Percentiles rank a stretch among this genome's conserved stretches.
Conservation (phyloP, 257 asterid genomes). For the Euphrasia confusa region DNA sequence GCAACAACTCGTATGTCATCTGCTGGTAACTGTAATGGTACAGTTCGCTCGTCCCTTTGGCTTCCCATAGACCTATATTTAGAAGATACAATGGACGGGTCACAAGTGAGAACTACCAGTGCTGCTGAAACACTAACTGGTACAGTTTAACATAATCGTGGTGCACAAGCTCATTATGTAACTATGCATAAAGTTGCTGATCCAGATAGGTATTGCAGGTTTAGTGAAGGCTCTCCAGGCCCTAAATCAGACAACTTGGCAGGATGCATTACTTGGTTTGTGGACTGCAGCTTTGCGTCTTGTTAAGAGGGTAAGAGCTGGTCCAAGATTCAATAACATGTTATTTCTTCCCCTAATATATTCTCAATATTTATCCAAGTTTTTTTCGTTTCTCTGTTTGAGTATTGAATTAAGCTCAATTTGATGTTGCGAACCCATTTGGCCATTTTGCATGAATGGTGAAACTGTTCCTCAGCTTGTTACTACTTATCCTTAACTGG, state of each 20-base stretch:
- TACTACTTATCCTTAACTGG: constrained; percentile 15
- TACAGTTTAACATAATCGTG: constrained; percentile 21
- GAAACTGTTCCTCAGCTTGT: background rate
- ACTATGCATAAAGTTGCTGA: constrained; percentile 19
- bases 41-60: constrained; percentile 72
- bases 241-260: constrained; percentile 79
- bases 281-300: constrained; percentile 94
- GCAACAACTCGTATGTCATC: constrained; percentile 55
- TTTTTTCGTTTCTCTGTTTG: constrained; percentile 18
- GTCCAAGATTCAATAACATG: constrained; percentile 15
- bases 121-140: constrained; percentile 86
- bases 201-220: constrained; percentile 46
- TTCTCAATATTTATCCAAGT: background rate
- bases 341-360: background rate
- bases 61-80: constrained; percentile 87
- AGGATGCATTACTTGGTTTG: constrained; percentile 87
- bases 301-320: constrained; percentile 76
- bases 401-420: constrained; percentile 14
- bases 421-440: background rate
- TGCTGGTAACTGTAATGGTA: constrained; percentile 51
- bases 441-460: too few species aligned
- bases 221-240: constrained; percentile 87
- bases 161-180: constrained; percentile 21
- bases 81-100: constrained; percentile 86
- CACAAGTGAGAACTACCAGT: constrained; percentile 74